Evolutionary conservation across 2,329 filamentous ascomycete genomes (phyloP).

Genomic region (Aulographum hederae): DNA sequence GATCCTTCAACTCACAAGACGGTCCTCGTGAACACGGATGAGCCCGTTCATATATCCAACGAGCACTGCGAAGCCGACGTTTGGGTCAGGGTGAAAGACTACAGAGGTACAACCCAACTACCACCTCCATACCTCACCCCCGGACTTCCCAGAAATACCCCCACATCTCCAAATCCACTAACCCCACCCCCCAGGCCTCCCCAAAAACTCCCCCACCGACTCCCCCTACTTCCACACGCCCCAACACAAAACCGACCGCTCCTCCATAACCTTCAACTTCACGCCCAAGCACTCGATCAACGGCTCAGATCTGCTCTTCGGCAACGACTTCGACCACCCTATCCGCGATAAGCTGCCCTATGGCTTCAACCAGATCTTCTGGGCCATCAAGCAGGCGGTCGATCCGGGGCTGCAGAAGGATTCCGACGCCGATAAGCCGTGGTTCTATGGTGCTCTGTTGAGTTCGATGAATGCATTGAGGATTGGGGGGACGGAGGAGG

Average conservation of each 20-base stretch:
- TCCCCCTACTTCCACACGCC: slow-evolving; percentile 61
- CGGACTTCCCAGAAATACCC: too few species aligned
- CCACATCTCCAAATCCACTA: neutral
- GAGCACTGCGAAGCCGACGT: slow-evolving; percentile 47
- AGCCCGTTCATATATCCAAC: slow-evolving; percentile 43
- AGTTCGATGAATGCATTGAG: slow-evolving; percentile 63
- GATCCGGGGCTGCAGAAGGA: slow-evolving; percentile 86
- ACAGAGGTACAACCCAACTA: slow-evolving; percentile 23
- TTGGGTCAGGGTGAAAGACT: slow-evolving; percentile 55
- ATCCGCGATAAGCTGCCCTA: slow-evolving; percentile 75
- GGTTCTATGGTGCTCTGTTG: slow-evolving; percentile 67
- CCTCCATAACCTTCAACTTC: slow-evolving; percentile 68
- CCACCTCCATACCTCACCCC: neutral
- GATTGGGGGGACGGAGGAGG: slow-evolving; percentile 33
- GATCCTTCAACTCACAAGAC: slow-evolving; percentile 51
- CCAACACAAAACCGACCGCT: slow-evolving; percentile 58
- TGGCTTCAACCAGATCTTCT: slow-evolving; percentile 69
- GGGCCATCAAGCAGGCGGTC: slow-evolving; percentile 75
- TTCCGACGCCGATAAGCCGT: slow-evolving; percentile 69
- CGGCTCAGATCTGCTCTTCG: slow-evolving; percentile 65
- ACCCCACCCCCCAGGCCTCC: slow-evolving; percentile 46
- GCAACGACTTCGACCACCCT: slow-evolving; percentile 87
- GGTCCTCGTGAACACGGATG: slow-evolving; percentile 56
- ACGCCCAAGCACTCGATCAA: slow-evolving; percentile 49
- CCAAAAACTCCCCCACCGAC: slow-evolving; percentile 45